These are phyloP conservation scores for Exophiala viscosa DNA, from an alignment of 2,329 filamentous ascomycete genomes.

Conservation along the genomic window DNA sequence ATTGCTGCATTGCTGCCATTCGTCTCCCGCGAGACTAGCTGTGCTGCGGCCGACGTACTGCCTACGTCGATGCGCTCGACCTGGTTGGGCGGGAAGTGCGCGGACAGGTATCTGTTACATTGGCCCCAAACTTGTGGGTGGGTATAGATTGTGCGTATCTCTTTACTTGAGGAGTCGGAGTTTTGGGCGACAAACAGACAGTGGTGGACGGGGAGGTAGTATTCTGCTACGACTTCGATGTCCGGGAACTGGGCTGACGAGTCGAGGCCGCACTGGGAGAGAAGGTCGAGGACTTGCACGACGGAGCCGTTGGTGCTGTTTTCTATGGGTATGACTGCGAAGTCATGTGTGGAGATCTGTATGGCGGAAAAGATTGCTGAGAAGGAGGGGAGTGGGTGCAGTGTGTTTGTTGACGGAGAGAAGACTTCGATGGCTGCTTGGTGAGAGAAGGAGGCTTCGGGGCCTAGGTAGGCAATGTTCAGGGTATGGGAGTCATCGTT, in stretches of 20 bases:
- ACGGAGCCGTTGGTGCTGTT: constrained; percentile 95
- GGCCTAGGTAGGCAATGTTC: constrained; percentile 56
- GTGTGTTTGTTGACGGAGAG: constrained; percentile 15
- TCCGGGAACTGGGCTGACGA: constrained; percentile 54
- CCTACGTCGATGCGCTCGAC: constrained; percentile 73
- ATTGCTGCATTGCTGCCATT: constrained; percentile 68
- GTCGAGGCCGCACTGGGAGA: constrained; percentile 66
- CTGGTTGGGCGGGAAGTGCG: constrained; percentile 19
- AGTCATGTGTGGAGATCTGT: constrained; percentile 52
- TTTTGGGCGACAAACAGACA: constrained; percentile 61
- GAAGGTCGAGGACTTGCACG: constrained; percentile 80
- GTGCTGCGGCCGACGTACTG: constrained; percentile 80
- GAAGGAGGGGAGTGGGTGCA: constrained; percentile 22
- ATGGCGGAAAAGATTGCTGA: constrained; percentile 46
- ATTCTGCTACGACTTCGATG: constrained; percentile 74
- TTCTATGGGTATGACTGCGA: constrained; percentile 88
- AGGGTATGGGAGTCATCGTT: not conserved
- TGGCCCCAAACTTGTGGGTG: constrained; percentile 96
- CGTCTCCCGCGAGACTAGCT: constrained; percentile 57
- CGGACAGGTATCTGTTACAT: constrained; percentile 69
- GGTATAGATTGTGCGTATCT: constrained; percentile 73
- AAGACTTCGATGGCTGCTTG: constrained; percentile 49
- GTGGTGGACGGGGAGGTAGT: constrained; percentile 84
- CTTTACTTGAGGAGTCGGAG: constrained; percentile 31
- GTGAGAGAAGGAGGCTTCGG: constrained; percentile 65